Conservation (phyloP, 192 early-diverging fungal genomes). For the Spizellomyces punctatus region DNA sequence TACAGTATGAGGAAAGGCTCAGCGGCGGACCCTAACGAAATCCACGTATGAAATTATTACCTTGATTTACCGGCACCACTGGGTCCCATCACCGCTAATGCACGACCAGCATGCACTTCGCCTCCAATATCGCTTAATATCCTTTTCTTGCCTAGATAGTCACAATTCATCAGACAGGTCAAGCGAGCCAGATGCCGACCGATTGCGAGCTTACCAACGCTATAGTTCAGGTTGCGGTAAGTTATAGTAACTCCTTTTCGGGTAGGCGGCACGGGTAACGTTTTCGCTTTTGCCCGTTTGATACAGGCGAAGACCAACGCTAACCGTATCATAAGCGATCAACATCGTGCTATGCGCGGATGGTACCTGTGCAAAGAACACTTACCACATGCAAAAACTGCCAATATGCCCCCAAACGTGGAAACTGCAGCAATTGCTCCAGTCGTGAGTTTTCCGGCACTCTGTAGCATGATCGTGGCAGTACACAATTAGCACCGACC, state of each 20-base stretch:
- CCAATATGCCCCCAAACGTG: no score
- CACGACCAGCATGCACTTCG: slow-evolving; percentile 68
- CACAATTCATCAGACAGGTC: no score
- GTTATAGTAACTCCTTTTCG: slow-evolving; percentile 35
- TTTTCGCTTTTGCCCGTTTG: slow-evolving; percentile 17
- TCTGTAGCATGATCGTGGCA: not conserved
- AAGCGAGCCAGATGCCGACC: no score
- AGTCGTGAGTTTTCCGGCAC: no score
- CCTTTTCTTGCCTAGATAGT: slow-evolving; percentile 33
- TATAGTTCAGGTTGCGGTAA: slow-evolving; percentile 36
- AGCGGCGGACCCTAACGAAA: no score
- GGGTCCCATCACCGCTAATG: slow-evolving; percentile 89
- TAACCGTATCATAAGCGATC: not conserved
- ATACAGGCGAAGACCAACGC: slow-evolving; percentile 30
- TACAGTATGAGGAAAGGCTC: no score
- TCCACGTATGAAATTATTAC: no score
- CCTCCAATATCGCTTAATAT: slow-evolving; percentile 72
- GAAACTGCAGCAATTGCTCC: no score
- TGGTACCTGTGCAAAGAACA: not conserved
- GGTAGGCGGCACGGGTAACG: slow-evolving; percentile 24
- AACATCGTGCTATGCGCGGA: not conserved
- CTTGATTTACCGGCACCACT: slow-evolving; percentile 51
- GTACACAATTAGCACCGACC: not conserved
- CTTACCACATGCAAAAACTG: not conserved
- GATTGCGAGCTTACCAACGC: slow-evolving; percentile 7